phyloP scores from a whole-genome alignment of 2,329 filamentous ascomycete species.

The Microcera coccophila region DNA sequence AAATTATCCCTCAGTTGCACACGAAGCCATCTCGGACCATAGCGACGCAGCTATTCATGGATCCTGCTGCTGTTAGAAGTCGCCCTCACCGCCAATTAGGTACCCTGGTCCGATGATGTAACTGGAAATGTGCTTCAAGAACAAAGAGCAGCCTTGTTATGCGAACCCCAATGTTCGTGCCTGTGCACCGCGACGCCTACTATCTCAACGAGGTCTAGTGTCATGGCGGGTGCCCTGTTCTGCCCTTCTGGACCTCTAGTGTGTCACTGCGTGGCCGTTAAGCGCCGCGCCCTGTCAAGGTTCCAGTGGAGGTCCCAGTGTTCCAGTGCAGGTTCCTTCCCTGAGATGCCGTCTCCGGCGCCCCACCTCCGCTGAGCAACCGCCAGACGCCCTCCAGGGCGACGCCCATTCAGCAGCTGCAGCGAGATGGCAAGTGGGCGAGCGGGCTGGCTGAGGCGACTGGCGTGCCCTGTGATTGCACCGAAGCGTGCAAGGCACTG shows the following conservation, averaged over 20 bases:
- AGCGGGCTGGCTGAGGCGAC: conserved; percentile 18
- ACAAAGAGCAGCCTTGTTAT: conserved; percentile 18
- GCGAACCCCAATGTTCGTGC: conserved; percentile 23
- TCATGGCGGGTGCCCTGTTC: background rate
- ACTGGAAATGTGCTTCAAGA: conserved; percentile 11
- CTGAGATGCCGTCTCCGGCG: conserved; percentile 15
- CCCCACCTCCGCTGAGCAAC: conserved; percentile 29
- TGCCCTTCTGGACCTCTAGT: background rate
- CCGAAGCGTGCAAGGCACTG: background rate
- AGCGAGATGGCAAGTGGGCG: conserved; percentile 17
- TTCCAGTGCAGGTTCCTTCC: background rate
- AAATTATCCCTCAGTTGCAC: background rate
- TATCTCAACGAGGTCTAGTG: too few species aligned
- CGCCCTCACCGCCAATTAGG: conserved; percentile 26
- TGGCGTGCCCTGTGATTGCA: conserved; percentile 23
- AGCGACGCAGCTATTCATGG: conserved; percentile 4
- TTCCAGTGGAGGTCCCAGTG: too few species aligned
- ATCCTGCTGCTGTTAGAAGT: conserved; percentile 9
- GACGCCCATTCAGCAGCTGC: conserved; percentile 22
- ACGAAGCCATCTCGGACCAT: conserved; percentile 10
- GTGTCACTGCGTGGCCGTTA: conserved; percentile 15
- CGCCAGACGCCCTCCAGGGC: conserved; percentile 17
- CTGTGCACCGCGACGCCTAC: conserved; percentile 15
- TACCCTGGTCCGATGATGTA: conserved; percentile 23
- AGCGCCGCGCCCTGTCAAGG: conserved; percentile 17